Percentiles rank a stretch among this genome's conserved stretches.
These are phyloP conservation scores for Naganishia friedmannii DNA, from an alignment of 768 basidiomycete genomes.

Conservation along the genomic window DNA sequence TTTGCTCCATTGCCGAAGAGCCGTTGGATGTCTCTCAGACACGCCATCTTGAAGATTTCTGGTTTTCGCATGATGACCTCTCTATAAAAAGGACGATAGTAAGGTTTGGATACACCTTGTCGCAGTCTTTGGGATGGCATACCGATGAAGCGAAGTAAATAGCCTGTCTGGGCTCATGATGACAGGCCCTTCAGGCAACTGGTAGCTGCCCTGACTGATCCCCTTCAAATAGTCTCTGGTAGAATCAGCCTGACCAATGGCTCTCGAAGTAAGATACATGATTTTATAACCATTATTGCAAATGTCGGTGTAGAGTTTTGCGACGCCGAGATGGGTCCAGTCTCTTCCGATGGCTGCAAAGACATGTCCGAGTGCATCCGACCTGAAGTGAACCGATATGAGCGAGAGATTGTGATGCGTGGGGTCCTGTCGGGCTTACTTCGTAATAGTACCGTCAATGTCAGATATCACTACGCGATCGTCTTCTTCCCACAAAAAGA, in stretches of 20 bases:
- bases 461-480: constrained; percentile 91
- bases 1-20: constrained; percentile 65
- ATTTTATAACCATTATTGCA: constrained; percentile 93
- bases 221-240: constrained; percentile 90
- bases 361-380: constrained; percentile 92
- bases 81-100: constrained; percentile 53
- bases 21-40: constrained; percentile 86
- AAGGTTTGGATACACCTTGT: not conserved
- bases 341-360: constrained; percentile 97
- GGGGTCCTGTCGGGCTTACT: constrained; percentile 58
- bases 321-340: constrained; percentile 96
- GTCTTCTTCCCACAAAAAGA: constrained; percentile 93
- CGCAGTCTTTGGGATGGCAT: constrained; percentile 37
- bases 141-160: constrained; percentile 93
- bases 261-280: constrained; percentile 93
- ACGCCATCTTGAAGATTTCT: constrained; percentile 99
- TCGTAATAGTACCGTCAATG: constrained; percentile 98
- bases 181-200: constrained; percentile 95
- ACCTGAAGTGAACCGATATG: constrained; percentile 57
- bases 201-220: constrained; percentile 91
- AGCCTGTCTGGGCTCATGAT: constrained; percentile 97
- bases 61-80: constrained; percentile 99
- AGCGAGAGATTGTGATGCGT: not conserved
- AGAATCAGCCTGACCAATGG: constrained; percentile 96
- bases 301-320: constrained; percentile 95